Conservation (phyloP, 768 basidiomycete genomes). For the Paxillus involutus region DNA sequence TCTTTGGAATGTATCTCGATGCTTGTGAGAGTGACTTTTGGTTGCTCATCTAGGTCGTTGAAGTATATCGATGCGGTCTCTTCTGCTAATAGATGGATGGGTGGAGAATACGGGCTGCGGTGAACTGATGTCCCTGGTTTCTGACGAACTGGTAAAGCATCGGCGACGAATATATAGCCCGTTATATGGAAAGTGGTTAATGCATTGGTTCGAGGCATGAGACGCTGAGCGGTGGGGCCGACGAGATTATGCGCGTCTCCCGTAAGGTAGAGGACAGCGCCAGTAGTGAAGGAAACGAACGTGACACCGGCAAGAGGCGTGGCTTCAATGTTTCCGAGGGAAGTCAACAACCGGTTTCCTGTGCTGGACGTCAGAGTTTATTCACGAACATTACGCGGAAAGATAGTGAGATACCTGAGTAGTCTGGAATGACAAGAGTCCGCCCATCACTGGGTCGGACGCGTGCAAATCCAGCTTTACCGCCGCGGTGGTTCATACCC, state of each 20-base stretch:
- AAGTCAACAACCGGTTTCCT: constrained; percentile 65
- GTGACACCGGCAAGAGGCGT: constrained; percentile 57
- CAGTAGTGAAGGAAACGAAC: constrained; percentile 51
- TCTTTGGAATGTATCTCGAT: constrained; percentile 45
- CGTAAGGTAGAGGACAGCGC: constrained; percentile 65
- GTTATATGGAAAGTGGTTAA: constrained; percentile 51
- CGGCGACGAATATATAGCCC: constrained; percentile 51
- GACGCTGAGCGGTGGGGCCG: constrained; percentile 36
- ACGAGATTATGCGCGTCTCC: constrained; percentile 53
- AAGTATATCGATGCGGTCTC: constrained; percentile 39
- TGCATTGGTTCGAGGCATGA: constrained; percentile 59
- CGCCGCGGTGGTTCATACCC: constrained; percentile 69
- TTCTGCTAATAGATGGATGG: constrained; percentile 52
- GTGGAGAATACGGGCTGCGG: constrained; percentile 59
- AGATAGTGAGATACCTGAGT: constrained; percentile 39
- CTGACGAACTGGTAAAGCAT: constrained; percentile 60
- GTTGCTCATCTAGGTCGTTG: constrained; percentile 19
- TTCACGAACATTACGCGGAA: not conserved
- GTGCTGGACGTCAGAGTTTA: not conserved
- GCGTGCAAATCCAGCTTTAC: constrained; percentile 58
- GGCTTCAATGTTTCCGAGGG: constrained; percentile 63
- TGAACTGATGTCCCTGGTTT: constrained; percentile 27
- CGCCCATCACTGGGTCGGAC: constrained; percentile 52
- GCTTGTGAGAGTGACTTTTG: constrained; percentile 29
- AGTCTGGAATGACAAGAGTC: constrained; percentile 62